phyloP scores from a whole-genome alignment of 257 asterid genomes.

The Perilla frutescens region DNA sequence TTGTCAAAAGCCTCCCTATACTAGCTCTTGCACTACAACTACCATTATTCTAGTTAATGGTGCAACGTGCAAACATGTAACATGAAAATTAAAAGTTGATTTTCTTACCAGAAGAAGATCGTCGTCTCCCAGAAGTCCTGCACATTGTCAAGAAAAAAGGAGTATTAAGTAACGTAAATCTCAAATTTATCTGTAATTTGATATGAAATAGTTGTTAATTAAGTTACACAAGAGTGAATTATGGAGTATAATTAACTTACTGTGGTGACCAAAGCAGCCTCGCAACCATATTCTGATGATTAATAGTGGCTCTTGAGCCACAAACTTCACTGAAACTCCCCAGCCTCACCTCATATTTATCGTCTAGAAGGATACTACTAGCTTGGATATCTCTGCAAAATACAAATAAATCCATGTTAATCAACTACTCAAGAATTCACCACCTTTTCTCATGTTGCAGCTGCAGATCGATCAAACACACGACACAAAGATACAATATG shows the following conservation, averaged over 20 bases:
- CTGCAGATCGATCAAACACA: neutral
- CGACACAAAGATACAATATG: neutral
- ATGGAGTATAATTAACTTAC: slow-evolving; percentile 46
- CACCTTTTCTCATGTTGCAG: too few relatives aligned
- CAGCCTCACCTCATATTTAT: slow-evolving; percentile 74
- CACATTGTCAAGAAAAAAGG: slow-evolving; percentile 35
- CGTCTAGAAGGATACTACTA: slow-evolving; percentile 81
- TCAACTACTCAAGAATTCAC: neutral
- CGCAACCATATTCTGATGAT: slow-evolving; percentile 48
- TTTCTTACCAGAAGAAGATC: slow-evolving; percentile 46
- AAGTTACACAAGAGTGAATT: too few relatives aligned
- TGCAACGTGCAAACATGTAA: too few relatives aligned
- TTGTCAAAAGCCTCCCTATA: too few relatives aligned
- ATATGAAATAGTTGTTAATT: neutral
- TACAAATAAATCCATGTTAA: slow-evolving; percentile 26
- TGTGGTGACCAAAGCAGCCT: slow-evolving; percentile 56
- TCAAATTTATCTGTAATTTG: neutral
- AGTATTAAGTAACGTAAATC: too few relatives aligned
- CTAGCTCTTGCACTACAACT: too few relatives aligned
- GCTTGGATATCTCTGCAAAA: slow-evolving; percentile 77
- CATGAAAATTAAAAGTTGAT: neutral
- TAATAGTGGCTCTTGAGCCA: slow-evolving; percentile 41
- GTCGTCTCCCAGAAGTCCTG: slow-evolving; percentile 55
- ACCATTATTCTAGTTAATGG: too few relatives aligned
- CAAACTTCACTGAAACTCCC: slow-evolving; percentile 76